Conservation (phyloP, 2,329 filamentous ascomycete species). For the Plenodomus tracheiphilus region DNA sequence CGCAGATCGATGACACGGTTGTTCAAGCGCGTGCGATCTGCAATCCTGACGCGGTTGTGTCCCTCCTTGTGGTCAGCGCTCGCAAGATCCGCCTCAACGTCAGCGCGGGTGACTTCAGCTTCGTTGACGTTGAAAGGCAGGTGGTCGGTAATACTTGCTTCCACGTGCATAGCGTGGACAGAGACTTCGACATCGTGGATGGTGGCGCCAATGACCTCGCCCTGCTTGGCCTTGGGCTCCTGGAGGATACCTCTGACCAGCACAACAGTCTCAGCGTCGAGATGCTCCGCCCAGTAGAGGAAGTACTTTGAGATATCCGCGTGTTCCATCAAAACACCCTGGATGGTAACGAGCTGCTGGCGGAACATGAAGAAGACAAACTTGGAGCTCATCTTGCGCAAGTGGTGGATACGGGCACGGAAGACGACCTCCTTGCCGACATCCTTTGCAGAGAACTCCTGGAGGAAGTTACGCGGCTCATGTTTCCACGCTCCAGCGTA, state of each 20-base stretch:
- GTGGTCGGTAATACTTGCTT: slow-evolving; percentile 63
- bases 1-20: slow-evolving; percentile 84
- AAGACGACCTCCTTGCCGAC: slow-evolving; percentile 66
- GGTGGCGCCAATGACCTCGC: slow-evolving; percentile 74
- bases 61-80: slow-evolving; percentile 61
- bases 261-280: slow-evolving; percentile 77
- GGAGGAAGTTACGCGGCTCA: slow-evolving; percentile 54
- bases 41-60: slow-evolving; percentile 62
- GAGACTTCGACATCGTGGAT: slow-evolving; percentile 77
- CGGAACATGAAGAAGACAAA: slow-evolving; percentile 85
- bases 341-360: slow-evolving; percentile 80
- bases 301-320: slow-evolving; percentile 71
- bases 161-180: slow-evolving; percentile 67
- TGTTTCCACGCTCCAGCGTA: slow-evolving; percentile 57
- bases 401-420: slow-evolving; percentile 73
- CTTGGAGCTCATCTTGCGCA: slow-evolving; percentile 78
- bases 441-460: slow-evolving; percentile 55
- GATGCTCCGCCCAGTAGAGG: slow-evolving; percentile 83
- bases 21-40: slow-evolving; percentile 72
- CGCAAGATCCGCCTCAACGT: slow-evolving; percentile 55
- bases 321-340: slow-evolving; percentile 73
- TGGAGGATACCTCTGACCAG: slow-evolving; percentile 75
- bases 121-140: slow-evolving; percentile 72
- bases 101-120: slow-evolving; percentile 64
- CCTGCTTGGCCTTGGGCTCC: slow-evolving; percentile 64